Evolutionary conservation across 2,329 filamentous ascomycete species (phyloP).

Genomic region (Bipolaris victoriae): DNA sequence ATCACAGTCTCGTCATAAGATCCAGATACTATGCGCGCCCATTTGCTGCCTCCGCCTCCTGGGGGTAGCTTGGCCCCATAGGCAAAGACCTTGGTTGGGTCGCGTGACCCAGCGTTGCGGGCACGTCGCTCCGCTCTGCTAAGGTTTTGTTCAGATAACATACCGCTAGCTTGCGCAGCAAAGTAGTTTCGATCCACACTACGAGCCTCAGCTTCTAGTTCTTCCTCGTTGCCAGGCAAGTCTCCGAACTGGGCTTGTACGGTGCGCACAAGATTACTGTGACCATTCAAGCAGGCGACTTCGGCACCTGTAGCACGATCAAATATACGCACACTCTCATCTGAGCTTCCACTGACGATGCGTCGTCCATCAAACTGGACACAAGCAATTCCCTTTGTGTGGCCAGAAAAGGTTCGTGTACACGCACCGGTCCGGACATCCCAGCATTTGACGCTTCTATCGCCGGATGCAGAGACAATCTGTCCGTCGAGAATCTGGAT

Average conservation of each 20-base stretch:
- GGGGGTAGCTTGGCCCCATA: conserved; percentile 87
- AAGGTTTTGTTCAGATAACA: conserved; percentile 41
- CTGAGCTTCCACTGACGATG: conserved; percentile 94
- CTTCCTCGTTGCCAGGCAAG: conserved; percentile 76
- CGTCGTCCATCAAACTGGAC: conserved; percentile 94
- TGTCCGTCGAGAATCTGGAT: conserved; percentile 87
- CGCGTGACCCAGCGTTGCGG: conserved; percentile 73
- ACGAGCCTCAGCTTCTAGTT: conserved; percentile 74
- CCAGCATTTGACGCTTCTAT: conserved; percentile 94
- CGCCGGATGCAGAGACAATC: conserved; percentile 93
- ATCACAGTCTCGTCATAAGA: conserved; percentile 97
- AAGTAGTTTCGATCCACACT: conserved; percentile 77
- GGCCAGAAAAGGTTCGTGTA: conserved; percentile 79
- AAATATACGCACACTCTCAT: conserved; percentile 95
- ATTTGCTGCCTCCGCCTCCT: conserved; percentile 85
- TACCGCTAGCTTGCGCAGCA: conserved; percentile 58
- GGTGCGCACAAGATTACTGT: conserved; percentile 85
- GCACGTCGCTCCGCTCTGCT: conserved; percentile 43
- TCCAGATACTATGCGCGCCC: conserved; percentile 94
- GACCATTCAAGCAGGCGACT: conserved; percentile 83
- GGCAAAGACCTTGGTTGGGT: conserved; percentile 76
- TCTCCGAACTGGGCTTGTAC: conserved; percentile 96
- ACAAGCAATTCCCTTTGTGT: conserved; percentile 94
- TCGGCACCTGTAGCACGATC: conserved; percentile 85
- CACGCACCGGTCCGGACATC: conserved; percentile 81